Evolutionary conservation across 2,329 filamentous ascomycete genomes (phyloP), one percentile per base, ranked within the genome.

Genomic region (Fusarium phyllophilum): DNA sequence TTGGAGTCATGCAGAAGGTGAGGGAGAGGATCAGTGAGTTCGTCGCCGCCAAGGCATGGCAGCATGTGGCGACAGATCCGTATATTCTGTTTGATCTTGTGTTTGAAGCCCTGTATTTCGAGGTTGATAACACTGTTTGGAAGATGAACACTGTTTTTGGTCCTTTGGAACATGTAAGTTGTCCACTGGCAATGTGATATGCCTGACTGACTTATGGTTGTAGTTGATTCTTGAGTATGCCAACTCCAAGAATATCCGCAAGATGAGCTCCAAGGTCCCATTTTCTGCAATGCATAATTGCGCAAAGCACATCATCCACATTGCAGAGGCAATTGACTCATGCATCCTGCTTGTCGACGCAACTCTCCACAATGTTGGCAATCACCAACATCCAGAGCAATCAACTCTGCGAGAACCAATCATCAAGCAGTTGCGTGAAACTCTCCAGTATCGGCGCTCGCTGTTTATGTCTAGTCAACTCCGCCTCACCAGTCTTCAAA

Each of bases 381-480:
- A 64, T 10, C 61, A 69, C 8, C 45, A 68, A 9, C 61, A 66
- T 9, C 17, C 46, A 4, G 62, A 63, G 11, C 31, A 42, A 12
- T 20, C 54, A 14, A 39, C 42, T 20, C 36, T 54, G 4, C 66
- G 56, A 8, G 60, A 74, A 18, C 72, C 73, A 15, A 59, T 80
- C 2, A 56, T 75, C 26, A 68, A 68, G 12, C 80, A 80, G 44
- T 74, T 82, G 18, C 68, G 66, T 3, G 79, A 81, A 42, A 73
- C 75, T 20, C 76, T 83, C 1, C 68, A 74, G 12, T 80, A 83
- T 56, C 78, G 81, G 3, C 78, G 71, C 3, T 80, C 80, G 4
- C 74, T 83, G 8, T 82, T 83, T 70, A 70, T 66, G 22, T 83
- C 81, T 5, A 82, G 81, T n/a, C 78, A 81, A 24, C 75, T 84